Conservation (phyloP, 1,284 basidiomycete genomes). For the Xerocomus subilludens region DNA sequence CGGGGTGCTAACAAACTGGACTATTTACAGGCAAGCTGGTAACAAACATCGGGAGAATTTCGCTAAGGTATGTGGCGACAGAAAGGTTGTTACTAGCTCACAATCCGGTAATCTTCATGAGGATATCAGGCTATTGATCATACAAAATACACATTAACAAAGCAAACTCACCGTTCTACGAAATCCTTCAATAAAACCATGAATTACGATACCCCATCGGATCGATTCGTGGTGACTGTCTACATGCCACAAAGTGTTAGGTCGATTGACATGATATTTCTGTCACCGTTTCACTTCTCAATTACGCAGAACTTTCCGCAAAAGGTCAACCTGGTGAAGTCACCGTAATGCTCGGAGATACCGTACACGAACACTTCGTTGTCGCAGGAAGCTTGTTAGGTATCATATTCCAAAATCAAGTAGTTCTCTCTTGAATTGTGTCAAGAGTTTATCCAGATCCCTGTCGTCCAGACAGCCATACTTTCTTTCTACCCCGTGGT, state of each 20-base stretch:
- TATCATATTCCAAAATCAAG: background rate
- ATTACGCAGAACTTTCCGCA: slow-evolving; percentile 31
- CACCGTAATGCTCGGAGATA: background rate
- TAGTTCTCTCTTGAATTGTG: background rate
- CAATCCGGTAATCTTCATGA: slow-evolving; percentile 13
- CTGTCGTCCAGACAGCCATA: background rate
- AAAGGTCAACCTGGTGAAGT: slow-evolving; percentile 33
- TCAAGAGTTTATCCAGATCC: background rate
- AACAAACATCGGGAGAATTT: no score
- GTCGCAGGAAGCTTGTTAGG: background rate
- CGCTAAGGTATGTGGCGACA: no score
- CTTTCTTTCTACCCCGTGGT: background rate
- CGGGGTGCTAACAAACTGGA: no score
- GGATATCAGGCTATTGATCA: background rate
- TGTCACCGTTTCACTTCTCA: slow-evolving; percentile 40
- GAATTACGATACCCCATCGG: slow-evolving; percentile 62
- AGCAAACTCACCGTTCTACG: slow-evolving; percentile 33
- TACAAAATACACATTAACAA: background rate
- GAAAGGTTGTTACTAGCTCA: slow-evolving; percentile 45
- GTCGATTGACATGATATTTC: slow-evolving; percentile 51
- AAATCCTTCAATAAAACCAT: slow-evolving; percentile 61
- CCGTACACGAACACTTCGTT: background rate
- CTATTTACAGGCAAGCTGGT: no score
- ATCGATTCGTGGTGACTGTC: slow-evolving; percentile 56
- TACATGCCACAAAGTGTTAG: slow-evolving; percentile 50